Evolutionary conservation across 2,329 filamentous ascomycete species (phyloP).

Genomic region (Aspergillus aculeatus): DNA sequence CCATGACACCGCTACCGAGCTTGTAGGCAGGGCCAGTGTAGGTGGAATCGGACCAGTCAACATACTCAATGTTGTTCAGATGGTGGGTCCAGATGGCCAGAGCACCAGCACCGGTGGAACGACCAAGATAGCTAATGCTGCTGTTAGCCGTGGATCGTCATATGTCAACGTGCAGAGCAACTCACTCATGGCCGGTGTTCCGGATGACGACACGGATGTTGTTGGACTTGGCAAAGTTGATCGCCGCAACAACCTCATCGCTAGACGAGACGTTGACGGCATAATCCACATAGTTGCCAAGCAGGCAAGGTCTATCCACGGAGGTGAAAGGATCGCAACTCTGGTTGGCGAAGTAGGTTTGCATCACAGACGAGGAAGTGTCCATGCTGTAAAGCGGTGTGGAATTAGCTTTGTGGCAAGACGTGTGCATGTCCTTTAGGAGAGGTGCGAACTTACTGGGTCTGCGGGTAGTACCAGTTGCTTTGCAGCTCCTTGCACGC

Average conservation of each 20-base stretch:
- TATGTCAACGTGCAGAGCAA: not conserved
- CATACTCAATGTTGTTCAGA: conserved; percentile 29
- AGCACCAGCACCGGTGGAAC: conserved; percentile 59
- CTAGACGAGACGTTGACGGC: conserved; percentile 35
- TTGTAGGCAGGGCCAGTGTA: conserved; percentile 55
- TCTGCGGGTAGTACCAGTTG: conserved; percentile 28
- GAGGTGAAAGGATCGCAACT: conserved; percentile 32
- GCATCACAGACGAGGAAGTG: conserved; percentile 35
- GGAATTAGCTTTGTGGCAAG: not conserved
- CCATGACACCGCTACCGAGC: conserved; percentile 55
- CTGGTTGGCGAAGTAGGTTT: conserved; percentile 33
- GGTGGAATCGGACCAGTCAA: conserved; percentile 36
- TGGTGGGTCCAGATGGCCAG: conserved; percentile 37
- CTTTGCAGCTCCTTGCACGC: conserved; percentile 21
- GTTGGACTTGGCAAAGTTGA: conserved; percentile 47
- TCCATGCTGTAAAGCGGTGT: conserved; percentile 13
- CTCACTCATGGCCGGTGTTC: conserved; percentile 45
- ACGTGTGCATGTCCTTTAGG: not conserved
- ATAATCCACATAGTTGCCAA: conserved; percentile 35
- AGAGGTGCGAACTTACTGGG: conserved; percentile 23
- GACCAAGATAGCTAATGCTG: conserved; percentile 45
- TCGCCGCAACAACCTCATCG: conserved; percentile 28
- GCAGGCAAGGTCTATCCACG: conserved; percentile 22
- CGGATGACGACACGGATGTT: conserved; percentile 53
- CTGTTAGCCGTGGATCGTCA: not conserved